phyloP scores from a whole-genome alignment of 192 early-diverging fungal genomes.

The Coemansia sp. region DNA sequence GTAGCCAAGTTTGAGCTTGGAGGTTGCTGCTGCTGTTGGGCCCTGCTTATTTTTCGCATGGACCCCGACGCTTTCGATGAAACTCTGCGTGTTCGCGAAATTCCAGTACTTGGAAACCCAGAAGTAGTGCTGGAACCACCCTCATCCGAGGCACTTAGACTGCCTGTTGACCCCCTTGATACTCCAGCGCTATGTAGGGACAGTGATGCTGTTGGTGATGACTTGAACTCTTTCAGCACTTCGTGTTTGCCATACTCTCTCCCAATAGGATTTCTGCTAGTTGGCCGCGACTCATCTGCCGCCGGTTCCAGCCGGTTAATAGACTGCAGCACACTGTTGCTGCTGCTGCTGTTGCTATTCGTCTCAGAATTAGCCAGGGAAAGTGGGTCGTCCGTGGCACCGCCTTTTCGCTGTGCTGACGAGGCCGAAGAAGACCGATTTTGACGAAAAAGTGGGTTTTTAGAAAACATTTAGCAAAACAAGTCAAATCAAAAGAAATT shows the following conservation, averaged over 20 bases:
- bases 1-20: background rate
- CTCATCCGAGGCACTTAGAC: background rate
- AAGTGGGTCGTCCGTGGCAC: constrained; percentile 31
- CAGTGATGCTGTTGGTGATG: constrained; percentile 7
- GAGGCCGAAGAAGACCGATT: background rate
- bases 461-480: constrained; percentile 31
- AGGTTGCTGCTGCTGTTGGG: background rate
- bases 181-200: background rate
- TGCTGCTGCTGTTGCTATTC: background rate
- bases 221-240: constrained; percentile 29
- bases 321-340: constrained; percentile 18
- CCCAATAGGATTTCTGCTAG: constrained; percentile 3
- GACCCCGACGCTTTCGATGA: background rate
- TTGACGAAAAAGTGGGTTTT: constrained; percentile 10
- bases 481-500: background rate
- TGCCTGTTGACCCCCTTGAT: background rate
- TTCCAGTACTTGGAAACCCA: constrained; percentile 46
- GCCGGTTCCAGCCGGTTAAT: constrained; percentile 34
- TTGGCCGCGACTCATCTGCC: constrained; percentile 21
- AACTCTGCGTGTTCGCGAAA: constrained; percentile 33
- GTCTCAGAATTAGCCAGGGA: background rate
- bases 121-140: background rate
- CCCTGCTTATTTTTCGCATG: background rate
- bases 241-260: constrained; percentile 25
- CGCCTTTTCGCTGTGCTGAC: constrained; percentile 6